Conservation (phyloP, 768 basidiomycete genomes). For the Boletales sp. region DNA sequence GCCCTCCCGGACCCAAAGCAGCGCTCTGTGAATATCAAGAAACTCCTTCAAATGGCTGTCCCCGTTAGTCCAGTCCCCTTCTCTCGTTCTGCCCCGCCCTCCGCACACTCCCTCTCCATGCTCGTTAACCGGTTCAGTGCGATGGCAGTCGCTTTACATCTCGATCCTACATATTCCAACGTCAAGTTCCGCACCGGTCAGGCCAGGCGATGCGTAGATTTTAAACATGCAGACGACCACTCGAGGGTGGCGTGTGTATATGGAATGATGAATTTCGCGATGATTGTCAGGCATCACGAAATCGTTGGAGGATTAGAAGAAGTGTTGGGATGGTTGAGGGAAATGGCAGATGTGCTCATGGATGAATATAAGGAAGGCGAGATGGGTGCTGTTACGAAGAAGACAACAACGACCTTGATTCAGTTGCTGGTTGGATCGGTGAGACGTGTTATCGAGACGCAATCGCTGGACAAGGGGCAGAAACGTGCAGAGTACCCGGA, state of each 20-base stretch:
- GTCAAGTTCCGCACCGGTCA: conserved; percentile 55
- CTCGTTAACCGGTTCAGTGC: conserved; percentile 81
- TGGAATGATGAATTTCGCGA: conserved; percentile 67
- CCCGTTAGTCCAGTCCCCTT: conserved; percentile 71
- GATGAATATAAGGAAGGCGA: conserved; percentile 46
- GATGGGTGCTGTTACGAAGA: conserved; percentile 19
- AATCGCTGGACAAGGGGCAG: conserved; percentile 36
- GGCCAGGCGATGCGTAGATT: conserved; percentile 63
- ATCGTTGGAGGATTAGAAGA: conserved; percentile 43
- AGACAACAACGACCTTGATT: conserved; percentile 38
- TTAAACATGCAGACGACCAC: conserved; percentile 57
- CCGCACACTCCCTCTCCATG: conserved; percentile 59
- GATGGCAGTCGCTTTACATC: conserved; percentile 63
- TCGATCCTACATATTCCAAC: conserved; percentile 52
- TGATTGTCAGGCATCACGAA: conserved; percentile 53
- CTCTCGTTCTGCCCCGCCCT: conserved; percentile 49
- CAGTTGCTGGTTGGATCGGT: conserved; percentile 55
- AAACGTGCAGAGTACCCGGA: conserved; percentile 54
- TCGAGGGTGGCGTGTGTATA: conserved; percentile 72
- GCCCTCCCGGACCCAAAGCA: conserved; percentile 32
- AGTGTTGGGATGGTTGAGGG: conserved; percentile 60
- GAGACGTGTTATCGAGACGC: conserved; percentile 45
- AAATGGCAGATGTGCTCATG: conserved; percentile 53
- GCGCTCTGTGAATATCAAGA: conserved; percentile 48
- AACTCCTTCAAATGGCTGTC: conserved; percentile 66